A percentile compares a stretch with the other conserved stretches of the same genome.
phyloP scores from a whole-genome alignment of 129 eudicot species.

The Centrapalus pauciflorus region DNA sequence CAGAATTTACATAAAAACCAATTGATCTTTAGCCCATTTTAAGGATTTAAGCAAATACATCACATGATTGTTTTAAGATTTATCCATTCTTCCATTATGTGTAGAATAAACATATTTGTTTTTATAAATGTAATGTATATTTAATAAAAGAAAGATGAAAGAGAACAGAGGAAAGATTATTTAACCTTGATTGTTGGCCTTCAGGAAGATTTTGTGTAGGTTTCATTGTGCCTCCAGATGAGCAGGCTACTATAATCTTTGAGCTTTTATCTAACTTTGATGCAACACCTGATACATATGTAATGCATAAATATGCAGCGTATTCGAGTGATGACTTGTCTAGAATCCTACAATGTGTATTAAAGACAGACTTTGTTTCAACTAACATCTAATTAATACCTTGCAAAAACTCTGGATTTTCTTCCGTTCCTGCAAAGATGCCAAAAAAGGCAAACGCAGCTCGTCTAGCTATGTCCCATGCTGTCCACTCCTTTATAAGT shows the following conservation, averaged over 20 bases:
- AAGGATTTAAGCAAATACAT: too few relatives aligned
- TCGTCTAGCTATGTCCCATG: constrained; percentile 98
- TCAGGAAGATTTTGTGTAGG: constrained; percentile 99
- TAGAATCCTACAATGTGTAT: neutral
- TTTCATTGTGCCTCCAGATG: constrained; percentile 91
- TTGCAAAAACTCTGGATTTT: constrained; percentile 87
- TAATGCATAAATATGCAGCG: neutral
- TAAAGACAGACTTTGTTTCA: neutral
- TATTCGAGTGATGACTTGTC: neutral
- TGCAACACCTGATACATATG: constrained; percentile 47
- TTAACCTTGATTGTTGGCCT: constrained; percentile 96
- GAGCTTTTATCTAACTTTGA: constrained; percentile 64
- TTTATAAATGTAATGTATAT: too few relatives aligned
- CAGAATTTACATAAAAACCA: too few relatives aligned
- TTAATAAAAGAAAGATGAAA: neutral
- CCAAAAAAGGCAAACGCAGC: constrained; percentile 98
- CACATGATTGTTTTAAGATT: too few relatives aligned
- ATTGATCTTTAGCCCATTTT: too few relatives aligned
- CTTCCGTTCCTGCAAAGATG: constrained; percentile 95
- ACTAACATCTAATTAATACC: constrained; percentile 30
- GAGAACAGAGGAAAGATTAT: neutral
- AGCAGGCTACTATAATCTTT: constrained; percentile 92
- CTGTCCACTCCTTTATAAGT: constrained; percentile 99
- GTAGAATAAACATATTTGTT: too few relatives aligned
- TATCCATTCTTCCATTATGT: too few relatives aligned